phyloP scores from a whole-genome alignment of 306 rosid genomes.

The Psophocarpus tetragonolobus region DNA sequence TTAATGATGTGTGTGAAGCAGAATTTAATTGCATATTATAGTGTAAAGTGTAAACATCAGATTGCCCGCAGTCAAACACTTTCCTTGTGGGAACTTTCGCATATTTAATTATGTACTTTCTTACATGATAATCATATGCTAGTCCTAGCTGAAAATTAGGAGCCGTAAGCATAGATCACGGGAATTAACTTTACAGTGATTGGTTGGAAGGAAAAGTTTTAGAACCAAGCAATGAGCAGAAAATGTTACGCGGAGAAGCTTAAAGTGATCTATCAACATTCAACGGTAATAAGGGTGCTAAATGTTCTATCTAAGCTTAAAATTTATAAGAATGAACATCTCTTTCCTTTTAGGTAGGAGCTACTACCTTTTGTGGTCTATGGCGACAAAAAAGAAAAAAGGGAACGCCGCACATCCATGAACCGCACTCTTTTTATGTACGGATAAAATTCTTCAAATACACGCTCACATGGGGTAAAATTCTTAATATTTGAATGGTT shows the following conservation, averaged over 20 bases:
- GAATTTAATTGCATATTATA: not conserved
- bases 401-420: not conserved
- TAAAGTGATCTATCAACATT: not conserved
- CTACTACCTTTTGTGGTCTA: not conserved
- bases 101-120: not conserved
- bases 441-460: not conserved
- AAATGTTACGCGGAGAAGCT: not conserved
- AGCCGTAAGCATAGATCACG: not conserved
- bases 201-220: not conserved
- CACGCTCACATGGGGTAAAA: not conserved
- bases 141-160: not conserved
- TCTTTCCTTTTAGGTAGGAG: not conserved
- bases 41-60: not conserved
- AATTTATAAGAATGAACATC: not conserved
- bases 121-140: not conserved
- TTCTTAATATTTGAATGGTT: conserved; percentile 4
- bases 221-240: not conserved
- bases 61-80: not conserved
- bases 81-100: not conserved
- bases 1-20: not conserved
- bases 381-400: not conserved
- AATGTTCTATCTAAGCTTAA: not conserved
- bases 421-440: not conserved
- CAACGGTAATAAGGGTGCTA: not conserved
- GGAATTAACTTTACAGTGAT: not conserved